These are phyloP conservation scores for Nemania sp. DNA, from an alignment of 2,329 filamentous ascomycete species.

Conservation along the genomic window DNA sequence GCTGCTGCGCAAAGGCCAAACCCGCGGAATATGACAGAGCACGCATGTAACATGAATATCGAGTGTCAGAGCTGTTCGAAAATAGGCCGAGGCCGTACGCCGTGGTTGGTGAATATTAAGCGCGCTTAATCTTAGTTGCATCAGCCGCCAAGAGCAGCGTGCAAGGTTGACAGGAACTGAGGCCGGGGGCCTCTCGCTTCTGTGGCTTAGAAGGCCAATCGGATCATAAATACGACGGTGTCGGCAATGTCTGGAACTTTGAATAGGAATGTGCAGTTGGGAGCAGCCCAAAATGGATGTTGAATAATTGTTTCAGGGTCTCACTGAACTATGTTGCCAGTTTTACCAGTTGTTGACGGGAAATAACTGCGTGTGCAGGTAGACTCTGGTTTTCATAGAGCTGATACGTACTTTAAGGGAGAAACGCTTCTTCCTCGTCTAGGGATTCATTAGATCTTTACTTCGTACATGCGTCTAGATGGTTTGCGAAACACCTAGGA, in stretches of 20 bases:
- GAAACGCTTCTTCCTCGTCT: too few species aligned
- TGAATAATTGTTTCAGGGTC: too few species aligned
- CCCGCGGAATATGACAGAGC: neutral
- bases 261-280: neutral
- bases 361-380: too few species aligned
- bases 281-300: neutral
- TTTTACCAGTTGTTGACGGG: too few species aligned
- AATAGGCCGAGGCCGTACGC: neutral
- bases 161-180: neutral
- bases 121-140: slow-evolving; percentile 6
- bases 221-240: neutral
- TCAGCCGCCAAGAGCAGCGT: neutral
- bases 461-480: too few species aligned
- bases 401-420: too few species aligned
- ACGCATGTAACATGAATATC: neutral
- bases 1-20: neutral
- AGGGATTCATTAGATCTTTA: too few species aligned
- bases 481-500: too few species aligned
- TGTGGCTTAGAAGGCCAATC: slow-evolving; percentile 2
- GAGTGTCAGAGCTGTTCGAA: neutral
- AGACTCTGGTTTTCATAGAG: too few species aligned
- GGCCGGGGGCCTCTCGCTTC: neutral
- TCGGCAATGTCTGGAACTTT: too few species aligned
- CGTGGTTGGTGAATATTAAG: neutral
- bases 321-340: too few species aligned